phyloP scores from a whole-genome alignment of 2,329 filamentous ascomycete genomes.

The Xylariaceae sp. region DNA sequence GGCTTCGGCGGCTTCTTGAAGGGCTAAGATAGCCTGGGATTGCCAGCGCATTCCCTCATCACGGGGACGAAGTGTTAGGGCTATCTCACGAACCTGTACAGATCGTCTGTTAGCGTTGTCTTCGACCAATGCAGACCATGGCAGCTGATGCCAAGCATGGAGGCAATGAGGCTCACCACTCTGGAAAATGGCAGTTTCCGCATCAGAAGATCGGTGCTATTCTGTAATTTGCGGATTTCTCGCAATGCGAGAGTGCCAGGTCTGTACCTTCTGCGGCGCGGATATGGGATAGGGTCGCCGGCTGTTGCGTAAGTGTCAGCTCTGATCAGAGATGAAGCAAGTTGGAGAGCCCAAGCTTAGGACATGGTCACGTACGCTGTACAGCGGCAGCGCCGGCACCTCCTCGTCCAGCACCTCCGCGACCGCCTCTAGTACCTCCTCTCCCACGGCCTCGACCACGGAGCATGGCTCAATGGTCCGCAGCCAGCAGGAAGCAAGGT shows the following conservation, averaged over 20 bases:
- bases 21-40: conserved; percentile 85
- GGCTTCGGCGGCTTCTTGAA: conserved; percentile 94
- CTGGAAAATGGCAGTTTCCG: conserved; percentile 76
- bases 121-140: background rate
- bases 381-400: conserved; percentile 10
- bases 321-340: background rate
- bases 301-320: conserved; percentile 44
- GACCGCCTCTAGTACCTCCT: conserved; percentile 5
- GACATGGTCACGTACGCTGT: background rate
- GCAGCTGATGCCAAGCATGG: background rate
- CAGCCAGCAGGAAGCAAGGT: background rate
- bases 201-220: conserved; percentile 81
- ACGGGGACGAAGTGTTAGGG: conserved; percentile 57
- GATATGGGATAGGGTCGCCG: conserved; percentile 66
- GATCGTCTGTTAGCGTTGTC: conserved; percentile 1
- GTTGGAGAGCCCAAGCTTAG: no score
- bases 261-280: conserved; percentile 61
- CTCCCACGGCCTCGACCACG: conserved; percentile 12
- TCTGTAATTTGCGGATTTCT: conserved; percentile 90
- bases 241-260: conserved; percentile 83
- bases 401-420: conserved; percentile 19
- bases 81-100: conserved; percentile 65
- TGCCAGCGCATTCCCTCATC: conserved; percentile 85
- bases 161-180: conserved; percentile 48
- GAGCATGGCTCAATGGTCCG: conserved; percentile 10